Percentiles rank a stretch among this genome's conserved stretches.
phyloP scores from a whole-genome alignment of 179 eudicot genomes.

The Spergularia azorica region DNA sequence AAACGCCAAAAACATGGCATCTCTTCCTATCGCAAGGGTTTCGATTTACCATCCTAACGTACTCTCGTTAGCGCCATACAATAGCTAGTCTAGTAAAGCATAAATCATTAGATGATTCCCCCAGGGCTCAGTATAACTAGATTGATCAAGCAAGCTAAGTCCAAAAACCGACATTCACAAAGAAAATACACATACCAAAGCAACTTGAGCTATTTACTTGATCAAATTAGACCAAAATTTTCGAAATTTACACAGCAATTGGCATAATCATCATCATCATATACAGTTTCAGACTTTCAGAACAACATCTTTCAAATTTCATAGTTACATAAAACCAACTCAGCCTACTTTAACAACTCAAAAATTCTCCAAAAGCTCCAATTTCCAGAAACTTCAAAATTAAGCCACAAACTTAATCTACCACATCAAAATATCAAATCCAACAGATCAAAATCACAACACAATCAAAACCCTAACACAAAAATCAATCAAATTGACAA shows the following conservation, averaged over 20 bases:
- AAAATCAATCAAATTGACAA: neutral
- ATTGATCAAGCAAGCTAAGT: too few relatives aligned
- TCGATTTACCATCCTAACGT: too few relatives aligned
- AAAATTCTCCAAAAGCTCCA: neutral
- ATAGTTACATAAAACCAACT: neutral
- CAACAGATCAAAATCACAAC: constrained; percentile 17
- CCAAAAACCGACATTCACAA: too few relatives aligned
- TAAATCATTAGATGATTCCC: too few relatives aligned
- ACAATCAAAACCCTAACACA: neutral
- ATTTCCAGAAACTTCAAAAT: neutral
- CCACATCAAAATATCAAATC: neutral
- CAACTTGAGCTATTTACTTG: neutral
- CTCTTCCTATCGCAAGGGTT: too few relatives aligned
- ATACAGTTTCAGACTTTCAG: neutral
- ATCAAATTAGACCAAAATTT: neutral
- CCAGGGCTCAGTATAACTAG: too few relatives aligned
- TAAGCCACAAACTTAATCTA: neutral
- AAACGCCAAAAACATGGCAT: neutral
- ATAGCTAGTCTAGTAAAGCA: too few relatives aligned
- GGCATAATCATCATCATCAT: neutral
- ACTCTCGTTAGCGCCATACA: too few relatives aligned
- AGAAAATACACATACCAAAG: neutral
- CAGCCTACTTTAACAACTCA: neutral
- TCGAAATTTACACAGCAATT: neutral
- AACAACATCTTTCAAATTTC: neutral